Evolutionary conservation across 2,329 filamentous ascomycete genomes (phyloP), one percentile per base, ranked within the genome.

Genomic region (Mycosphaerella sp.): DNA sequence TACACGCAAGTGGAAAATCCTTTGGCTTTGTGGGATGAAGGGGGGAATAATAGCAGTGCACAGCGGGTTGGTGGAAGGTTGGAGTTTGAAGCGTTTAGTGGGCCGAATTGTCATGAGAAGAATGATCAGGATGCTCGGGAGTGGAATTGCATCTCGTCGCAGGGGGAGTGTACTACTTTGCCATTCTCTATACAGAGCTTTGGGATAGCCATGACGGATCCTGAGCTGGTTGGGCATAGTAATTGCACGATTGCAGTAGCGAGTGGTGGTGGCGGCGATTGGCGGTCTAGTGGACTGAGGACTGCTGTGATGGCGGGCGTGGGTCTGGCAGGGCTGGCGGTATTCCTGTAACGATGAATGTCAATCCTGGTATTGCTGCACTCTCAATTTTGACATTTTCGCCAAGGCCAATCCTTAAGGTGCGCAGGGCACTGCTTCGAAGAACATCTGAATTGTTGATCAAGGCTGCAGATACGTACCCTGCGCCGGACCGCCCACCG

Each of bases 1-100:
- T 55, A 55, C 14, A 55, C 53, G 13, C 53, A 55, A 28, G 44
- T 52, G 2, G 13, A 25, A 25, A 55, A 55, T 30, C 53, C 53
- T 8, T 52, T 55, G 14, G 45, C 17, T 2, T 4, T 6, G 8
- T 18, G 13, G 14, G 32, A 35, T 2, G 41, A 39, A 16, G 2
- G 6, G 16, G 6, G 18, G n/a, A 18, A 40, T 4, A 18, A 47
- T 9, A 42, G 39, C 30, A 21, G 9, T n/a, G n/a, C n/a, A n/a
- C n/a, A 17, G 17, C 27, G 16, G 4, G 50, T 51, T 9, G 37
- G 40, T 2, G 53, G 53, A 6, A 17, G 53, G 1, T 44, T 55
- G 14, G 50, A 52, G n/a, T 46, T 55, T 9, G 16, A 49, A 6
- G 42, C 43, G 3, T 55, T 44, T 32, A 42, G 44, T 45, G 49